These are phyloP conservation scores for Plasmodium gonderi DNA, from an alignment of 169 alveolate genomes.

Conservation along the genomic window DNA sequence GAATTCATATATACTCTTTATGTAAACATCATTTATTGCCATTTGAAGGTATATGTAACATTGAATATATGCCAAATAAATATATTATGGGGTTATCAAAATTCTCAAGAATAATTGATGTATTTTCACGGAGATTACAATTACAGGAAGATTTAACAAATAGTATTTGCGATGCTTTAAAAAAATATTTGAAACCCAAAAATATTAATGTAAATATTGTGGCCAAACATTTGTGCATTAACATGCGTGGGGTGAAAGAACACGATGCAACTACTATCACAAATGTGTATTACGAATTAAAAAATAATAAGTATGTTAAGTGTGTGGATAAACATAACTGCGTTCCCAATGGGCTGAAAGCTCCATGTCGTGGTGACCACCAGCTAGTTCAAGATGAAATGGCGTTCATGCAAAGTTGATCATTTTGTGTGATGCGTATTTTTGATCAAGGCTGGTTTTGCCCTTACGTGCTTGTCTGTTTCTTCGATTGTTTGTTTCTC, in stretches of 20 bases:
- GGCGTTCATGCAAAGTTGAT: neutral
- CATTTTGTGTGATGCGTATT: no score
- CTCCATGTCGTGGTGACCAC: neutral
- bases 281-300: conserved; percentile 5
- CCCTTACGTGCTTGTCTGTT: no score
- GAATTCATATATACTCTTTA: conserved; percentile 44
- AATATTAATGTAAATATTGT: conserved; percentile 26
- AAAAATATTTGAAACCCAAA: conserved; percentile 58
- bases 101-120: conserved; percentile 52
- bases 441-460: no score
- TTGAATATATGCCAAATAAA: conserved; percentile 52
- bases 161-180: conserved; percentile 43
- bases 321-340: neutral
- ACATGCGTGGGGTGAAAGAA: conserved; percentile 65
- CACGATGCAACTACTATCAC: conserved; percentile 63
- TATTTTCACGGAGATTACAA: conserved; percentile 44
- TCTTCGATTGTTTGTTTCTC: no score
- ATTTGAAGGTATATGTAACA: conserved; percentile 53
- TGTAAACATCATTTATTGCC: conserved; percentile 74
- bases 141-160: conserved; percentile 69
- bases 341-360: no score
- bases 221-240: conserved; percentile 61
- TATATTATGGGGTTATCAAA: conserved; percentile 61
- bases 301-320: neutral
- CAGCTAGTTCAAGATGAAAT: neutral